These are phyloP conservation scores for Trichoderma parareesei DNA, from an alignment of 495 filamentous ascomycete species.

Conservation along the genomic window DNA sequence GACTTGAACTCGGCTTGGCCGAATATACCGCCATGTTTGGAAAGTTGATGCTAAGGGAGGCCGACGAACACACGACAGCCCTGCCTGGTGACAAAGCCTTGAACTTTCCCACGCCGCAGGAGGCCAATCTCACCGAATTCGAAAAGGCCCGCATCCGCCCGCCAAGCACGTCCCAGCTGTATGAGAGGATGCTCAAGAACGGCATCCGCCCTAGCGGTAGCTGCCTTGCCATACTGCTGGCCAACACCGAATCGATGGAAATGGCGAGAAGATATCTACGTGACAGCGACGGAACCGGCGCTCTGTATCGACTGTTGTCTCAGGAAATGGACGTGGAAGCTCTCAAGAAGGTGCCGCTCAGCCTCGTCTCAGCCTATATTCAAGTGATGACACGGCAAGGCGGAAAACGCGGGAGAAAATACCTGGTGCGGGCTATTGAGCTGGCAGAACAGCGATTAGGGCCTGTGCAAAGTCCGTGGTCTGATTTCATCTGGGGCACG, in stretches of 20 bases:
- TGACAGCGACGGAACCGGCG: constrained; percentile 19
- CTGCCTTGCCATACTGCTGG: constrained; percentile 28
- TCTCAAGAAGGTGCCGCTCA: neutral
- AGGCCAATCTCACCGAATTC: constrained; percentile 34
- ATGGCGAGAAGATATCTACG: constrained; percentile 28
- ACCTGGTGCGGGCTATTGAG: neutral
- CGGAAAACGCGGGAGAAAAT: neutral
- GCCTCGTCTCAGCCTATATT: constrained; percentile 7
- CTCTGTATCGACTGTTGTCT: neutral
- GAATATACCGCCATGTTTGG: constrained; percentile 39
- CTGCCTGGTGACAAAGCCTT: constrained; percentile 33
- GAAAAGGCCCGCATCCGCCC: constrained; percentile 34
- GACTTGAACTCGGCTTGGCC: constrained; percentile 21
- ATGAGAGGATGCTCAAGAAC: constrained; percentile 28
- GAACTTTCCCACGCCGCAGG: constrained; percentile 25
- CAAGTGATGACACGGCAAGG: neutral
- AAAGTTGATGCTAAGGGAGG: constrained; percentile 27
- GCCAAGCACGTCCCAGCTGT: constrained; percentile 29
- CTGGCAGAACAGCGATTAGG: neutral
- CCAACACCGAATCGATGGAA: constrained; percentile 24
- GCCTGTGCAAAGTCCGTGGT: neutral
- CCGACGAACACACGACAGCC: constrained; percentile 13
- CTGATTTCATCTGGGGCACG: constrained; percentile 1
- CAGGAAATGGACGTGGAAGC: neutral
- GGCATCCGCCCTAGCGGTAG: constrained; percentile 27